Conservation (phyloP, 2,329 filamentous ascomycete species). For the Neoascochyta sp. region DNA sequence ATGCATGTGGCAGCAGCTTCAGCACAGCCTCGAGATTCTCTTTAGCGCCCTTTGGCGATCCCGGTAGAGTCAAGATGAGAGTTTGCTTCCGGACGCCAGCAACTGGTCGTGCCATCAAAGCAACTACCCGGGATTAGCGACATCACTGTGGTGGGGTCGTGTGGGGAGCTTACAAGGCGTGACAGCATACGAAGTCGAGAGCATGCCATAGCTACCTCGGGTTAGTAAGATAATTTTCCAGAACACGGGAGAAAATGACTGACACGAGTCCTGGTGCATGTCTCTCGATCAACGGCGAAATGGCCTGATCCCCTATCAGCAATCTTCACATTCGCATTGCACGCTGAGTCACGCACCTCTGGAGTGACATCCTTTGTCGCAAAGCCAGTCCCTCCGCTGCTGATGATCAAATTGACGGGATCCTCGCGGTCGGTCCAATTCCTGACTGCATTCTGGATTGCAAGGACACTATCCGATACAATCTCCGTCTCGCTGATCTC, state of each 20-base stretch:
- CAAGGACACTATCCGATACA: slow-evolving; percentile 68
- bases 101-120: slow-evolving; percentile 92
- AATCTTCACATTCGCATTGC: slow-evolving; percentile 2
- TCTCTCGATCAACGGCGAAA: slow-evolving; percentile 74
- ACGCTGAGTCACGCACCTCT: slow-evolving; percentile 57
- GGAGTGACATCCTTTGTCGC: slow-evolving; percentile 80
- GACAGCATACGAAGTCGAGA: slow-evolving; percentile 74
- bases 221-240: slow-evolving; percentile 11
- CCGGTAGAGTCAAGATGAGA: slow-evolving; percentile 83
- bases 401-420: slow-evolving; percentile 71
- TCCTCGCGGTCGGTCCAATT: slow-evolving; percentile 66
- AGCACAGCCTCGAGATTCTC: slow-evolving; percentile 89
- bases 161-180: slow-evolving; percentile 75
- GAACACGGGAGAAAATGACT: slow-evolving; percentile 19
- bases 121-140: slow-evolving; percentile 58
- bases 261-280: slow-evolving; percentile 82
- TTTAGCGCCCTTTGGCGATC: slow-evolving; percentile 89
- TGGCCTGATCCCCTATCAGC: slow-evolving; percentile 55
- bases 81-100: slow-evolving; percentile 80
- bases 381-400: slow-evolving; percentile 92
- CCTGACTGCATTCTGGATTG: slow-evolving; percentile 71
- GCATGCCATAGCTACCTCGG: slow-evolving; percentile 86
- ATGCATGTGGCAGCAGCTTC: slow-evolving; percentile 93
- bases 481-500: slow-evolving; percentile 65
- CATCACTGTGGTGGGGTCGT: not conserved